Evolutionary conservation across 495 filamentous ascomycete species (phyloP), one percentile per base, ranked within the genome.

Genomic region (Acidomyces sp.): DNA sequence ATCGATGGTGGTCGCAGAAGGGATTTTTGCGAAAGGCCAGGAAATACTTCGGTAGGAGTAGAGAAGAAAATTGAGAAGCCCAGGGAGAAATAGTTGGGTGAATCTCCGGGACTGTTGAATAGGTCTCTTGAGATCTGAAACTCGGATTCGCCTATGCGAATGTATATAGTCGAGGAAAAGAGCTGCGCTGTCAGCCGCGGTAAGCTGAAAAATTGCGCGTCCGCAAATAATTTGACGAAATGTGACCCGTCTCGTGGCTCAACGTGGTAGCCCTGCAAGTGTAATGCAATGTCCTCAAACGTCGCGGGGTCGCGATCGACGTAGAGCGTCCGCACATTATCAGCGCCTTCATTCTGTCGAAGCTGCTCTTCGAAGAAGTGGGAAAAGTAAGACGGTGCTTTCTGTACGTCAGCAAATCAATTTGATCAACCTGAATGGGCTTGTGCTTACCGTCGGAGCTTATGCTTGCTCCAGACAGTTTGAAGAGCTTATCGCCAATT

Each of bases 301-400:
- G 85, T 94, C 12, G 69, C 67, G 0, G 88, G 90, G 64, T 97
- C 90, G 27, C 88, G 77, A 63, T 97, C 88, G 56, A 97, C 95
- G 60, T 92, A 95, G 16, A 95, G 71, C 4, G 88, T 93, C 38
- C 72, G 66, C 36, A 69, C 31, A 44, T 72, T 68, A 41, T 71
- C 66, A 43, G 71, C 71, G 43, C 69, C 61, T 40, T 73, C 65
- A 33, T 71, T 69, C 40, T 62, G 58, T 36, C 71, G 70, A 13
- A 97, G 56, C 61, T 95, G 87, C 46, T 82, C 79, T 41, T 76
- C 74, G 64, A 97, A 97, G 63, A 86, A 95, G 47, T 80, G 79
- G 16, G 90, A 93, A 60, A 97, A 95, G 60, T 95, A 97, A 45
- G 90, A 95, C 52, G 88, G 88, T 62, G 87, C 88, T 96, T 66